Conservation (phyloP, 805 yeast species). For the Candida piceae region DNA sequence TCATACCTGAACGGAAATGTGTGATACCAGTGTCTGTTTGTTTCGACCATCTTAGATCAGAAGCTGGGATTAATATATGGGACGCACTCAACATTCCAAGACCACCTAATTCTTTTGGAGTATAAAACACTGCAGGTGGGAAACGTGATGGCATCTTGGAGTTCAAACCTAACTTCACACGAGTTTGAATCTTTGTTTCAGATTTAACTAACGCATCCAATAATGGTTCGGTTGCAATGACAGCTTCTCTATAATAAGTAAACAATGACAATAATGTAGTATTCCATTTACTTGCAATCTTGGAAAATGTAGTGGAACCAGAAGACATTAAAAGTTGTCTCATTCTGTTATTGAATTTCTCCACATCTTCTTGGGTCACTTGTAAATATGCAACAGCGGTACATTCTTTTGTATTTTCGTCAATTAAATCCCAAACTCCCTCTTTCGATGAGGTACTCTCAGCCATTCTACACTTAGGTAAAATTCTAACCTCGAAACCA, state of each 20-base stretch:
- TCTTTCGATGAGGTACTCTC: conserved; percentile 57
- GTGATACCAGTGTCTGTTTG: conserved; percentile 94
- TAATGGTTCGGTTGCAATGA: conserved; percentile 71
- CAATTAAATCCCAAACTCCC: conserved; percentile 86
- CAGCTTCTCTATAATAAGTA: conserved; percentile 91
- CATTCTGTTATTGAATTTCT: conserved; percentile 74
- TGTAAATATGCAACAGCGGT: conserved; percentile 85
- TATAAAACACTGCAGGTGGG: conserved; percentile 97
- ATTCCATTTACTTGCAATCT: conserved; percentile 94
- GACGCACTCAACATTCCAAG: conserved; percentile 97
- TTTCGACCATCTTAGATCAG: conserved; percentile 85
- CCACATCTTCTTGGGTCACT: conserved; percentile 77
- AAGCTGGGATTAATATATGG: conserved; percentile 89
- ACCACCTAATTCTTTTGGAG: conserved; percentile 97
- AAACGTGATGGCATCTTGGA: conserved; percentile 98
- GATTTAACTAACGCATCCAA: conserved; percentile 81
- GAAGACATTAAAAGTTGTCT: conserved; percentile 91
- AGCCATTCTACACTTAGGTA: conserved; percentile 63
- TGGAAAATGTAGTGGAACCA: conserved; percentile 92
- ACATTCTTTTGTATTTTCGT: conserved; percentile 69
- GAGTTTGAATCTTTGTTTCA: conserved; percentile 89
- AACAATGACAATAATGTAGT: conserved; percentile 82
- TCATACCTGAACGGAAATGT: conserved; percentile 92
- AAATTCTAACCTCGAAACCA: conserved; percentile 88
- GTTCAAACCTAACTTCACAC: conserved; percentile 90